Evolutionary conservation across 176 grass and related monocot genomes (phyloP), one percentile per base, ranked within the genome.

Genomic region (Paspalum notatum): DNA sequence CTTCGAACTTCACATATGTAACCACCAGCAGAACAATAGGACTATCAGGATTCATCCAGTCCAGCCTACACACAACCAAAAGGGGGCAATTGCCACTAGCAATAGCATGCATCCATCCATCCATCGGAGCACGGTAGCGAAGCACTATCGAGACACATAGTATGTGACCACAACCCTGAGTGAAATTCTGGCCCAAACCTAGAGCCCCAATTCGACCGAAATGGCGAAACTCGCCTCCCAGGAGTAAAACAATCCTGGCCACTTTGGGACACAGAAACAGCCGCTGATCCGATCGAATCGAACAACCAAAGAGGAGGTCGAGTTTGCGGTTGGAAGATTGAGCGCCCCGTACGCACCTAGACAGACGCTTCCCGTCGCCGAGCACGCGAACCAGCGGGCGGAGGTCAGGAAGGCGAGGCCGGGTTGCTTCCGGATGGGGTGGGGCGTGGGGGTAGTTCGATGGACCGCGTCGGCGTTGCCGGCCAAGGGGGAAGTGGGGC

Each of bases 291-390:
- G 4, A 40, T 7, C 44, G 6, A 63, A 21, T 6, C 43, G 16
- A 71, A 62, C 7, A 50, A 15, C 4, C 17, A 4, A 14, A 12
- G 59, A 50, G 5, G 18, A 17, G 42, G 55, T 32, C 48, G 37
- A 83, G 6, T 17, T 65, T 6, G 48, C 17, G 15, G 26, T 7
- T 8, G 5, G 16, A 9, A 68, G 13, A 45, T 71, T 24, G 57
- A 39, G 24, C 15, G 13, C 24, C 12, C 8, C 6, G 21, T 15
- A 64, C 83, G 47, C 83, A 56, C 83, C 57, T 72, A 51, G 16
- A 45, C 18, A 51, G 17, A 64, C 16, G 66, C 16, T 57, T 7
- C 49, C 7, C 42, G 52, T 45, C 51, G 72, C 43, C 9, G 37
- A 59, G 41, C 39, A 43, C 15, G 66, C 67, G 46, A 72, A 40